Evolutionary conservation across 2,329 filamentous ascomycete species (phyloP).

Genomic region (Pseudogymnoascus sp.): DNA sequence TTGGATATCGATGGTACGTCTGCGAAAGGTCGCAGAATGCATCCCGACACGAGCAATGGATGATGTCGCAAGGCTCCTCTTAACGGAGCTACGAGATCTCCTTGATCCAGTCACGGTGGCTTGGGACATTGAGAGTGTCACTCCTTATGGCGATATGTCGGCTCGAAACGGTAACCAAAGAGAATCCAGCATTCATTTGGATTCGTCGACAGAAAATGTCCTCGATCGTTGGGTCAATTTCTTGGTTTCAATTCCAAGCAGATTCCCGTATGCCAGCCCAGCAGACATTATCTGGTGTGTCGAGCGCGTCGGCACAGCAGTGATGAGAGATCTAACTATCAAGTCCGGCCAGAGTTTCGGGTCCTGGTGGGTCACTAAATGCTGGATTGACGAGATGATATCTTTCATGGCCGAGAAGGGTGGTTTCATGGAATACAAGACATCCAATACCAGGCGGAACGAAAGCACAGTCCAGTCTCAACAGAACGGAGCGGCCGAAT

Average conservation of each 20-base stretch:
- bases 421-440: conserved; percentile 66
- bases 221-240: conserved; percentile 74
- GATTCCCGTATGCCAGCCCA: conserved; percentile 67
- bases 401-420: conserved; percentile 83
- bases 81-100: conserved; percentile 62
- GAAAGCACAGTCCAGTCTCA: not conserved
- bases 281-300: conserved; percentile 70
- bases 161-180: conserved; percentile 39
- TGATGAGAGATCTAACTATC: conserved; percentile 75
- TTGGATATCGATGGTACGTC: conserved; percentile 63
- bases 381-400: conserved; percentile 92
- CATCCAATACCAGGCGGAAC: conserved; percentile 29
- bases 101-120: conserved; percentile 60
- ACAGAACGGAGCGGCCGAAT: conserved; percentile 20
- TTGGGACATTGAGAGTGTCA: conserved; percentile 56
- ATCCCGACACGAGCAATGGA: conserved; percentile 58
- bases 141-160: conserved; percentile 51
- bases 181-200: conserved; percentile 31
- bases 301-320: conserved; percentile 65
- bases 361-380: conserved; percentile 93
- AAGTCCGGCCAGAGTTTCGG: conserved; percentile 72
- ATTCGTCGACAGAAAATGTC: conserved; percentile 52
- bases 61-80: conserved; percentile 53
- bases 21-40: conserved; percentile 56
- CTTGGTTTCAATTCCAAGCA: conserved; percentile 56